Percentiles rank a stretch among this genome's conserved stretches.
Conservation (phyloP, 768 basidiomycete genomes). For the Auricularia heimuer region DNA sequence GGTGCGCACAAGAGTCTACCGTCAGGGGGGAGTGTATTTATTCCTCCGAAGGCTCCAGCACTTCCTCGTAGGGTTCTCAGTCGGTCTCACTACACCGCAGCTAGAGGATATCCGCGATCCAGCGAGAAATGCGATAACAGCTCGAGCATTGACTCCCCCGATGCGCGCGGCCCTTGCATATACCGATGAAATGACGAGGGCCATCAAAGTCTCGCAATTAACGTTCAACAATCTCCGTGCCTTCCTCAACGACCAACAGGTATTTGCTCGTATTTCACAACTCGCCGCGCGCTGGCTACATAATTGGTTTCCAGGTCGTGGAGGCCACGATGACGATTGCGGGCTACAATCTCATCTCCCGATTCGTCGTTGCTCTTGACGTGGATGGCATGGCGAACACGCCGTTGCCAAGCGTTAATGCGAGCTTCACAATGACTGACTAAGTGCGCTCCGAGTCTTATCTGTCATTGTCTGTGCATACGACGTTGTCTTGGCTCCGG, state of each 20-base stretch:
- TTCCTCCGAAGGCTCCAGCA: constrained; percentile 20
- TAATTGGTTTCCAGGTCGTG: constrained; percentile 5
- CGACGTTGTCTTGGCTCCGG: too few species aligned
- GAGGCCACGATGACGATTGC: constrained; percentile 23
- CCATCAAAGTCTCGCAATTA: constrained; percentile 20
- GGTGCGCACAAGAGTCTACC: neutral
- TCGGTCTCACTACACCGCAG: constrained; percentile 22
- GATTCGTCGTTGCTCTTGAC: constrained; percentile 25
- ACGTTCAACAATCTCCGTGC: constrained; percentile 19
- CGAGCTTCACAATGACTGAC: neutral
- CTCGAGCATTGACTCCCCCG: constrained; percentile 16
- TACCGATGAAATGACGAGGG: constrained; percentile 20
- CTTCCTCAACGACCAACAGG: constrained; percentile 21
- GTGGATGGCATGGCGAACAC: constrained; percentile 24
- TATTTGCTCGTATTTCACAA: constrained; percentile 1
- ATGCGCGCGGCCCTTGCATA: constrained; percentile 22
- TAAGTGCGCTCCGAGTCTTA: neutral
- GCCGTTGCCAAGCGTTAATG: constrained; percentile 14
- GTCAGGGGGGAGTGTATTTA: too few species aligned
- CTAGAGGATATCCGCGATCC: constrained; percentile 17
- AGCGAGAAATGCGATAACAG: neutral
- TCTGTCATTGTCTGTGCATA: too few species aligned
- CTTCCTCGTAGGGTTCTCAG: constrained; percentile 22
- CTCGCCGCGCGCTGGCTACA: neutral
- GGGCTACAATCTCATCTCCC: constrained; percentile 22